A percentile compares a stretch with the other conserved stretches of the same genome.
Conservation (phyloP, 768 basidiomycete genomes). For the Mycena sanguinolenta region DNA sequence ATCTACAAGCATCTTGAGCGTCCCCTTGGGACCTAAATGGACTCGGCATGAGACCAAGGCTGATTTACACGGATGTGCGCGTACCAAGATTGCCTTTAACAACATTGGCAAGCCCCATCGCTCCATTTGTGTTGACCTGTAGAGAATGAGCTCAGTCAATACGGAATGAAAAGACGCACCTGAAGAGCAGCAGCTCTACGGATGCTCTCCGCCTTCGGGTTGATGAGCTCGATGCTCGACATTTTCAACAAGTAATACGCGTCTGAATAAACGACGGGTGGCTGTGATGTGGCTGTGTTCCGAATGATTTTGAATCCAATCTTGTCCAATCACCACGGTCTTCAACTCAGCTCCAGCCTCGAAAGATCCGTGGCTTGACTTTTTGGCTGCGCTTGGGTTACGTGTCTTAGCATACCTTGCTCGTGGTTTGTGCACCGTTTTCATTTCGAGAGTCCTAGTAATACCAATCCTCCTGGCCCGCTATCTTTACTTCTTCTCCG, state of each 20-base stretch:
- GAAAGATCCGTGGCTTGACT: no score
- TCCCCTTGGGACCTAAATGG: conserved; percentile 89
- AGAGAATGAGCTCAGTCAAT: conserved; percentile 39
- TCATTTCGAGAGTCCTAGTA: conserved; percentile 9
- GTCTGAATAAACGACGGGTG: conserved; percentile 17
- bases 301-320: no score
- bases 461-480: not conserved
- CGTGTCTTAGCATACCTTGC: not conserved
- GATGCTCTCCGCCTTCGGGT: conserved; percentile 96
- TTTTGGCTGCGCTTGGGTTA: conserved; percentile 2
- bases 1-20: conserved; percentile 99
- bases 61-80: conserved; percentile 39
- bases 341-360: not conserved
- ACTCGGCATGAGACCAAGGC: conserved; percentile 14
- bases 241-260: conserved; percentile 55
- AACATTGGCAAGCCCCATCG: conserved; percentile 96
- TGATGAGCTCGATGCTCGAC: conserved; percentile 93
- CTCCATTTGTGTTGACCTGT: conserved; percentile 92
- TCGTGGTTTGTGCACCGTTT: conserved; percentile 21
- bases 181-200: conserved; percentile 91
- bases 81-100: conserved; percentile 97
- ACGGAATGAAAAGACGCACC: conserved; percentile 59
- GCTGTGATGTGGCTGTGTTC: conserved; percentile 11
- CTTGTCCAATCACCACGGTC: not conserved
- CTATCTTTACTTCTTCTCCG: conserved; percentile 3